These are phyloP conservation scores for Gloeophyllum trabeum DNA, from an alignment of 768 basidiomycete species.

Conservation along the genomic window DNA sequence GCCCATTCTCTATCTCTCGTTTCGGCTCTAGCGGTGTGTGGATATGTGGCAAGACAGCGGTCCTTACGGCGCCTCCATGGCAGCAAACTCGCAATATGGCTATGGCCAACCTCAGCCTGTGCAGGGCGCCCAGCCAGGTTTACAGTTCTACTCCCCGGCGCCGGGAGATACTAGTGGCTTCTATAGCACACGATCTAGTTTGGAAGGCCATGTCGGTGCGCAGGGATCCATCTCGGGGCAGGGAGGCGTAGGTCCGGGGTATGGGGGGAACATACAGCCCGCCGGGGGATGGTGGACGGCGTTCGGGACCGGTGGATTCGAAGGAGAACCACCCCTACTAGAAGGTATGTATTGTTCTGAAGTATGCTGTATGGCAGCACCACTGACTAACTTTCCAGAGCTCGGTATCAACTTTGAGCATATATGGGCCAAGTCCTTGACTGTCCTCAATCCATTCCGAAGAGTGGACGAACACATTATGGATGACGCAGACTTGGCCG, in stretches of 20 bases:
- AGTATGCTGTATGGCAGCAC: slow-evolving; percentile 1
- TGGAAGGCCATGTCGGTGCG: slow-evolving; percentile 56
- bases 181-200: slow-evolving; percentile 65
- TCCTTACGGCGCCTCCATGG: slow-evolving; percentile 47
- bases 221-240: slow-evolving; percentile 39
- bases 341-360: slow-evolving; percentile 51
- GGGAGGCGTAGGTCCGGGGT: slow-evolving; percentile 33
- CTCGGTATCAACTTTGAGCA: slow-evolving; percentile 97
- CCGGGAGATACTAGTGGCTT: slow-evolving; percentile 41
- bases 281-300: slow-evolving; percentile 88
- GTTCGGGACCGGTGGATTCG: slow-evolving; percentile 90
- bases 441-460: slow-evolving; percentile 88
- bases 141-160: slow-evolving; percentile 70
- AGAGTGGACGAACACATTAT: slow-evolving; percentile 85
- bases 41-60: slow-evolving; percentile 71
- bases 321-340: slow-evolving; percentile 90
- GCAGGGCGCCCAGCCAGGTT: slow-evolving; percentile 36
- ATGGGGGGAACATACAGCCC: slow-evolving; percentile 64
- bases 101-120: slow-evolving; percentile 28
- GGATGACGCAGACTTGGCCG: slow-evolving; percentile 98
- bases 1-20: slow-evolving; percentile 2
- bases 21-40: no score
- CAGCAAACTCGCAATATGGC: slow-evolving; percentile 49
- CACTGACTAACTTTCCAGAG: slow-evolving; percentile 34
- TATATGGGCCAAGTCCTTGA: slow-evolving; percentile 87